Percentiles rank a stretch among this genome's conserved stretches.
phyloP scores from a whole-genome alignment of 2,329 filamentous ascomycete genomes.

The Zopfia rhizophila region DNA sequence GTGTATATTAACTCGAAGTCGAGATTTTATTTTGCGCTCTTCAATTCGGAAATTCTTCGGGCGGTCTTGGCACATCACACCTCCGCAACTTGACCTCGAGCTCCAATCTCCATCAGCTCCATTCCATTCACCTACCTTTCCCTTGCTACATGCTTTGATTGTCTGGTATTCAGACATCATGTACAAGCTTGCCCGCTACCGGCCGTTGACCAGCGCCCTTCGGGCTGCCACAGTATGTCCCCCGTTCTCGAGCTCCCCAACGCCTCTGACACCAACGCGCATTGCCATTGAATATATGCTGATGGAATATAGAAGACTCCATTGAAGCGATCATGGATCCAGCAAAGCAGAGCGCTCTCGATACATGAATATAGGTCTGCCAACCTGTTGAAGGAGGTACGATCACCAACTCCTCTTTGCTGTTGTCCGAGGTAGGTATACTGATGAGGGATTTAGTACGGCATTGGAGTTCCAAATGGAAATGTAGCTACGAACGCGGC shows the following conservation, averaged over 20 bases:
- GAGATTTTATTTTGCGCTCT: constrained; percentile 31
- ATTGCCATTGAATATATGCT: constrained; percentile 38
- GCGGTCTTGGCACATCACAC: constrained; percentile 34
- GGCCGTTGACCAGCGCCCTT: constrained; percentile 82
- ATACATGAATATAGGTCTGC: constrained; percentile 99
- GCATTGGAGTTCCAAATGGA: constrained; percentile 91
- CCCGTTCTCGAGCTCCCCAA: constrained; percentile 21
- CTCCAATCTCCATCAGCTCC: constrained; percentile 33
- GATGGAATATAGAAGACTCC: constrained; percentile 64
- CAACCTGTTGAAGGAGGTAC: constrained; percentile 79
- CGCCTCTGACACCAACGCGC: constrained; percentile 45
- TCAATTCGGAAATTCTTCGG: constrained; percentile 41
- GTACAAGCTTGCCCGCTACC: constrained; percentile 84
- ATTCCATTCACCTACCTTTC: constrained; percentile 26
- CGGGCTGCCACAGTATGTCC: constrained; percentile 77
- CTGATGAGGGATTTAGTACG: constrained; percentile 73
- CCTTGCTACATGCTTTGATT: constrained; percentile 29
- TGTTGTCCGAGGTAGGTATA: constrained; percentile 19
- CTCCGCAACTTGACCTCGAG: constrained; percentile 40
- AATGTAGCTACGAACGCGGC: constrained; percentile 82
- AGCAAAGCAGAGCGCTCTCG: constrained; percentile 89
- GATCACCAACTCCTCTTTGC: constrained; percentile 23
- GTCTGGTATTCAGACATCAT: constrained; percentile 65
- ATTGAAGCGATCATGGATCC: constrained; percentile 66
- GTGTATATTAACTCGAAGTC: constrained; percentile 33